Evolutionary conservation across 2,329 filamentous ascomycete genomes (phyloP).

Genomic region (Pseudogymnoascus sp.): DNA sequence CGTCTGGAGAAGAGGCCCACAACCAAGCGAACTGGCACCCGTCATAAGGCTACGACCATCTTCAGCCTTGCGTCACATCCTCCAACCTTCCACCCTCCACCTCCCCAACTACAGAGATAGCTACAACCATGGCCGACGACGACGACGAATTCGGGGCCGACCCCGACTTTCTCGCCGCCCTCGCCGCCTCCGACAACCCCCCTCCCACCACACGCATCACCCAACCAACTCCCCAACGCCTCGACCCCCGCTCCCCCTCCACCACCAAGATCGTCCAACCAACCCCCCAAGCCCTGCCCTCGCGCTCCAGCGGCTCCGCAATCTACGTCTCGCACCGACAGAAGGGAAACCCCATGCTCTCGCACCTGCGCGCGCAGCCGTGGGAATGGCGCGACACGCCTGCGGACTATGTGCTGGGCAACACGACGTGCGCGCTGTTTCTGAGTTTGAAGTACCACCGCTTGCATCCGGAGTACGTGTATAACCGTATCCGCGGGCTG

Average conservation of each 20-base stretch:
- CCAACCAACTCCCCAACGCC: constrained; percentile 47
- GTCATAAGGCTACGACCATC: not conserved
- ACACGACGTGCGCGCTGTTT: constrained; percentile 85
- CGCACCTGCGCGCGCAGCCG: constrained; percentile 69
- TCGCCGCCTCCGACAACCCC: constrained; percentile 37
- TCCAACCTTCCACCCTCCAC: not conserved
- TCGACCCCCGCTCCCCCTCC: constrained; percentile 43
- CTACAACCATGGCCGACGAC: constrained; percentile 35
- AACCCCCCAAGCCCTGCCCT: constrained; percentile 75
- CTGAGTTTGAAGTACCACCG: constrained; percentile 95
- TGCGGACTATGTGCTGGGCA: constrained; percentile 82
- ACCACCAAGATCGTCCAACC: constrained; percentile 68
- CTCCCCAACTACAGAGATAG: not conserved
- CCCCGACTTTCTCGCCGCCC: constrained; percentile 48
- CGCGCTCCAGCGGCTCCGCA: constrained; percentile 57
- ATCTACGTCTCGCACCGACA: constrained; percentile 89
- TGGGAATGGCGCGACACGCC: constrained; percentile 99
- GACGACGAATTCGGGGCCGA: constrained; percentile 52
- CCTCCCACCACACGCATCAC: constrained; percentile 30
- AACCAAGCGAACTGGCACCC: constrained; percentile 1
- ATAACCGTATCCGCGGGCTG: constrained; percentile 78
- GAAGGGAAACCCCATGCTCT: constrained; percentile 89
- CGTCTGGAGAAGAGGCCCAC: not conserved
- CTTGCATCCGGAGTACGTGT: constrained; percentile 95
- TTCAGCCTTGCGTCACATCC: constrained; percentile 1